Percentiles rank a stretch among this genome's conserved stretches.
Evolutionary conservation across 2,329 filamentous ascomycete species (phyloP).

Genomic region (Sclerotinia nivalis): DNA sequence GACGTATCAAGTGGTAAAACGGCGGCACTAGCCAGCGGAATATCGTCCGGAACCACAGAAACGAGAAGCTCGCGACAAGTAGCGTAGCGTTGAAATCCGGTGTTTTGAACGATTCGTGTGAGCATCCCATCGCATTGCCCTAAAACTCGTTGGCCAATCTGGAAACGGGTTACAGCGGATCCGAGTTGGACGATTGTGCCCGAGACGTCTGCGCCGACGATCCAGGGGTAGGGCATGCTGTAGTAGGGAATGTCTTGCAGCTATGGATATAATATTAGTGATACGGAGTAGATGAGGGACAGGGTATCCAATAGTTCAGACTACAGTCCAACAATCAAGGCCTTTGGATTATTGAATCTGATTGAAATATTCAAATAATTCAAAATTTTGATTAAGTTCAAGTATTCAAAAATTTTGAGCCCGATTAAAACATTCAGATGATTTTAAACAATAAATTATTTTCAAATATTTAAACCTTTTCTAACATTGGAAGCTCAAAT

Average conservation of each 20-base stretch:
- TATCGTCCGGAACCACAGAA: conserved; percentile 37
- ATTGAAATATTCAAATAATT: no score
- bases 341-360: no score
- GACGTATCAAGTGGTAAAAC: conserved; percentile 43
- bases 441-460: no score
- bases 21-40: conserved; percentile 38
- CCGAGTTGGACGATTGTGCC: conserved; percentile 44
- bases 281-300: conserved; percentile 39
- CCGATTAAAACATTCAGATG: no score
- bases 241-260: conserved; percentile 29
- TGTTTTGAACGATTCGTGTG: conserved; percentile 31
- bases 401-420: no score
- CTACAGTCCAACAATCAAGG: no score
- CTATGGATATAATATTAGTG: conserved; percentile 8
- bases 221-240: conserved; percentile 29
- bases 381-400: no score
- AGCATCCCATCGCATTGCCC: conserved; percentile 35
- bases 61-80: conserved; percentile 35
- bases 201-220: conserved; percentile 37
- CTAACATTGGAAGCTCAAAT: no score
- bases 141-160: conserved; percentile 37
- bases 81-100: conserved; percentile 42
- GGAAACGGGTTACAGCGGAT: conserved; percentile 47
- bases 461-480: no score
- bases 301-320: no score